phyloP scores from a whole-genome alignment of 768 basidiomycete genomes.

The Chiua virens region DNA sequence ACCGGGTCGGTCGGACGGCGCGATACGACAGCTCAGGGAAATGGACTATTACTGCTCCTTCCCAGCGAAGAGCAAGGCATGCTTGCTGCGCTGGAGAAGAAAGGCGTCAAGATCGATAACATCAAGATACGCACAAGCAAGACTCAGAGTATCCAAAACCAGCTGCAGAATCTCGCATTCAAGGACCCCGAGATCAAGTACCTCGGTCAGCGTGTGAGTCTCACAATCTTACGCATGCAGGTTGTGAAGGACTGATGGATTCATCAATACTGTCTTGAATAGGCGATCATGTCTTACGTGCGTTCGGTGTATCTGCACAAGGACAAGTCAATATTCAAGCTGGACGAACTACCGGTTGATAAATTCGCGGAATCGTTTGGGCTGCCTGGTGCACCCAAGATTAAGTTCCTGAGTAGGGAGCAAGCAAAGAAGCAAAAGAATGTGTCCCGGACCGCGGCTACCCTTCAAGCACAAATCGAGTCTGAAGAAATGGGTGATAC shows the following conservation, averaged over 20 bases:
- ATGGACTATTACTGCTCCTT: constrained; percentile 75
- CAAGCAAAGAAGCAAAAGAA: constrained; percentile 79
- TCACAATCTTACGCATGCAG: background rate
- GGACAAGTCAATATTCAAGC: constrained; percentile 90
- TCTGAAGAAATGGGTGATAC: constrained; percentile 15
- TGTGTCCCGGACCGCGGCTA: constrained; percentile 47
- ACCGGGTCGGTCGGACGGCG: constrained; percentile 94
- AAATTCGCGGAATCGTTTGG: constrained; percentile 88
- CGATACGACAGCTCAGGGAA: constrained; percentile 89
- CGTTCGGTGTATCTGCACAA: constrained; percentile 92
- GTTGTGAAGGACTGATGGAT: background rate
- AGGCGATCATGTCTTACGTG: constrained; percentile 97
- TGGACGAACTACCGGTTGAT: constrained; percentile 78
- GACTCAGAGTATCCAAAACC: constrained; percentile 79
- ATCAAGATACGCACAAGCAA: constrained; percentile 91
- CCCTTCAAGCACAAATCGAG: constrained; percentile 32
- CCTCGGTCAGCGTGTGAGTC: constrained; percentile 83
- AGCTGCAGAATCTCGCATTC: constrained; percentile 91
- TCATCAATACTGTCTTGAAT: background rate
- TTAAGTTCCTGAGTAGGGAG: constrained; percentile 78
- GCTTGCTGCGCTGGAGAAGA: constrained; percentile 65
- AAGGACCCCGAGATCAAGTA: constrained; percentile 97
- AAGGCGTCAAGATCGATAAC: constrained; percentile 67
- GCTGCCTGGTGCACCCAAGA: constrained; percentile 91
- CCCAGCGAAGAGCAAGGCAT: constrained; percentile 96